Evolutionary conservation across 208 protist genomes (phyloP), one percentile per base, ranked within the genome.

Genomic region (Leptomonas pyrrhocoris): DNA sequence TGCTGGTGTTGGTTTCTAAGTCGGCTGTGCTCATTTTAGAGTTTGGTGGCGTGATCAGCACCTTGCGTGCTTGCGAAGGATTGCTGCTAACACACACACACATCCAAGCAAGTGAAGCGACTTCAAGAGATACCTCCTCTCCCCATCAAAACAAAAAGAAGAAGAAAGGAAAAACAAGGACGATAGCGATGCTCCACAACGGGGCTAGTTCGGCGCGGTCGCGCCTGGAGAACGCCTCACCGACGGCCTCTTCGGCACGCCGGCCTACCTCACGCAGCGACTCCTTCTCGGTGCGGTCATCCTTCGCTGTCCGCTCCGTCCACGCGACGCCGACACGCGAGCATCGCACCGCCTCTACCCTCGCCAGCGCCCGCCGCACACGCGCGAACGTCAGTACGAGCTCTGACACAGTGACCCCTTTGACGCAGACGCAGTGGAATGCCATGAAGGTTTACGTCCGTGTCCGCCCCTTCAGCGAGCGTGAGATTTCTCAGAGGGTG

Each of bases 381-480:
- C 62, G 68, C 6, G 28, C 19, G 2, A 21, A n/a, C 65, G 45
- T 8, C 27, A 53, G 53, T 60, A 28, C 18, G 9, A n/a, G 42
- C 18, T 38, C 25, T 11, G 53, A 57, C 56, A 53, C 34, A 2
- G 27, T 68, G 62, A 16, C 25, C n/a, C 31, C 45, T 7, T 9
- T 1, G 1, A 19, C 80, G 1, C 83, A 86, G 38, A 58, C 67
- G 18, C 74, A 80, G 23, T 58, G 75, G 0, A 93, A 88, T 56
- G 86, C 88, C 13, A 92, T 94, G 88, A 87, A 89, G 74, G 91
- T 96, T 42, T 96, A 90, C 74, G 69, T 96, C 9, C 91, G 91
- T 55, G 91, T 96, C 6, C 79, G 91, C 19, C 91, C 91, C 43
- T 96, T 92, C 73, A 94, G 77, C 72, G 76, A 94, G 77, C 88